Evolutionary conservation across 2,329 filamentous ascomycete species (phyloP).

Genomic region (Diaporthe humulicola): DNA sequence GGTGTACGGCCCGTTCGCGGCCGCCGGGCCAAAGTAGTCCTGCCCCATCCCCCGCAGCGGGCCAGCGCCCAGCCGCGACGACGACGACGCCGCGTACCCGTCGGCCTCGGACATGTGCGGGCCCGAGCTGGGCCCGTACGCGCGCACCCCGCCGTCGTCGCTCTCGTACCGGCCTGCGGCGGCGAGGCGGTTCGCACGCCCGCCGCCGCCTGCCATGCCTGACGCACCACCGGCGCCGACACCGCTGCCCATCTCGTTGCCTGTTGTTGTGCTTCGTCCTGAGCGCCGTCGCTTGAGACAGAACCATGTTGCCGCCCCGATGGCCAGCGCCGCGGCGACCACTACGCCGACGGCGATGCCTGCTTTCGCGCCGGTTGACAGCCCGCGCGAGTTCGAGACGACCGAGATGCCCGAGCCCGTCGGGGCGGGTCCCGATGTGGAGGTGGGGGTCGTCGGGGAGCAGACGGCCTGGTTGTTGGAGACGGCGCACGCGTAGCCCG

Average conservation of each 20-base stretch:
- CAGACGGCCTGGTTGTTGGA: slow-evolving; percentile 55
- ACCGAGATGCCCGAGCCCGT: slow-evolving; percentile 47
- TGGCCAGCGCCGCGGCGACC: slow-evolving; percentile 56
- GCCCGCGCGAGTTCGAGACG: slow-evolving; percentile 30
- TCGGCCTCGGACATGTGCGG: slow-evolving; percentile 47
- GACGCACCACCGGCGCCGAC: background rate
- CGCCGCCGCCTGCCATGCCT: background rate
- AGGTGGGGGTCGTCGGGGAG: slow-evolving; percentile 48
- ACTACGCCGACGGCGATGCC: slow-evolving; percentile 69
- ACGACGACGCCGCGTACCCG: slow-evolving; percentile 46
- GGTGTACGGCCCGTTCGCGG: slow-evolving; percentile 59
- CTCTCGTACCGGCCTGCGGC: background rate
- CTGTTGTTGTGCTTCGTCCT: slow-evolving; percentile 42
- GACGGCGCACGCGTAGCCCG: slow-evolving; percentile 57
- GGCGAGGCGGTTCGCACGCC: slow-evolving; percentile 10
- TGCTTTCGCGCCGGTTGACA: slow-evolving; percentile 66
- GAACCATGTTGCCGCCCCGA: slow-evolving; percentile 61
- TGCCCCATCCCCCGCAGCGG: slow-evolving; percentile 49
- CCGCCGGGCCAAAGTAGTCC: slow-evolving; percentile 25
- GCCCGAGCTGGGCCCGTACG: slow-evolving; percentile 42
- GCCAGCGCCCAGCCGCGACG: background rate
- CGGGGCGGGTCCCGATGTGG: slow-evolving; percentile 49
- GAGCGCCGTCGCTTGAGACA: slow-evolving; percentile 58
- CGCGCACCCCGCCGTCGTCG: slow-evolving; percentile 37
- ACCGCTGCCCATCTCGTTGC: slow-evolving; percentile 35